Evolutionary conservation across 345 rosid species (phyloP), one percentile per base, ranked within the genome.

Genomic region (Populus ilicifolia): DNA sequence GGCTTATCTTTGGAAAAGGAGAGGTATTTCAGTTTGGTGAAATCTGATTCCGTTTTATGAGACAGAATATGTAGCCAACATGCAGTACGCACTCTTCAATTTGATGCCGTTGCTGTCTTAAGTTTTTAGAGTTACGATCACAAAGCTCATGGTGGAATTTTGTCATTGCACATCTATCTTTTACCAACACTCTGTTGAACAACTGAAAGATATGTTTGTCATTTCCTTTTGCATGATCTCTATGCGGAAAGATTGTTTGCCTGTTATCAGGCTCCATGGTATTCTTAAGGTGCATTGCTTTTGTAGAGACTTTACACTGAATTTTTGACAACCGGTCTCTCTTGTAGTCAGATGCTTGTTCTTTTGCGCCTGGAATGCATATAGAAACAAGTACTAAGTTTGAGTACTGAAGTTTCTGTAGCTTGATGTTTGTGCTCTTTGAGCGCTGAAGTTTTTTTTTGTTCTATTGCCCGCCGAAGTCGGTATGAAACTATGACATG

Each of bases 1-100:
- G 98, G 70, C 86, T 96, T 76, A 80, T 92, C 77, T 96, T 91
- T 27, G 99, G 96, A 71, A 92, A 88, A 88, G 99, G 98, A 83
- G 89, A 93, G 99, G 99, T 93, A 85, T 67, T 8, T 20, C 36
- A 46, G 52, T 84, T 80, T 71, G 75, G 52, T 56, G 63, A 27
- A 44, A 43, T 61, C 44, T 35, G 39, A 8, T 41, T 77, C 4
- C 70, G 14, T 14, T 75, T 68, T 62, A 13, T 18, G 35, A 64
- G 18, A 25, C 8, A 12, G 8, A 66, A 66, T 68, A 39, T n/a
- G 6, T n/a, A 23, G 71, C 16, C 3, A 3, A 39, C n/a, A 39
- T 29, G 29, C 62, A 54, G 4, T 7, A 3, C 21, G 62, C 62
- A 21, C 27, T 54, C 62, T 23, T 14, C 38, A 64, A 29, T 25